Base-by-base conservation (phyloP, 768 basidiomycete genomes). In the Tulasnella sp. region DNA sequence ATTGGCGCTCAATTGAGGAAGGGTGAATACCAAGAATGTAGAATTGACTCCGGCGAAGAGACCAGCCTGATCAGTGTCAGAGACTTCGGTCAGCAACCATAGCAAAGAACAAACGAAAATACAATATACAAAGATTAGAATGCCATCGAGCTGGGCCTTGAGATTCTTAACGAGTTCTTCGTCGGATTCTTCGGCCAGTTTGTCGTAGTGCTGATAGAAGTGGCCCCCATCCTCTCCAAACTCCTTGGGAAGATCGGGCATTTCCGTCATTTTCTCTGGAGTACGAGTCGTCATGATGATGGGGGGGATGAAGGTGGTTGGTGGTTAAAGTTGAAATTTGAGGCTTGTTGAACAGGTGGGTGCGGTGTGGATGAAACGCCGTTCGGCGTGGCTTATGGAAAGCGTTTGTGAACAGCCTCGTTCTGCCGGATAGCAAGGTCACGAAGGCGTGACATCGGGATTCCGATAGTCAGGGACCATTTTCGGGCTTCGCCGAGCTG, bases 21-120 rank as follows among this genome's bases (percentile, higher is more conserved):
- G 64, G 8, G 28, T 69, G 5, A 69, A 12, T 18, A 12, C 64
- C n/a, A 69, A 37, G 31, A 69, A 69, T 28, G 64, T 31, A 12
- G 64, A 34, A 18, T 69, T 69, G 64, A 69, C 64, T 16, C 64
- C 64, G 28, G 64, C 64, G 64, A 69, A 69, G n/a, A 69, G 64
- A 69, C 64, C 64, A 2, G 64, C 64, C 64, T 69, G 22, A 37
- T n/a, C n/a, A n/a, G n/a, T n/a, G 12, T 31, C 20, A 18, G 14
- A 34, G 28, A 28, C 34, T 69, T 12, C 14, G 44, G 44, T 69
- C 31, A 69, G n/a, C 2, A 12, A 2, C 9, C 34, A 16, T 14
- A n/a, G 14, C 6, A 31, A 28, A 14, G 24, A 9, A 54, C 4
- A 1, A n/a, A 12, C 3, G 6, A 69, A 34, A n/a, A 46, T 6